Conservation (phyloP, 371 early-diverging fungal species). For the Capillidium heterosporum region DNA sequence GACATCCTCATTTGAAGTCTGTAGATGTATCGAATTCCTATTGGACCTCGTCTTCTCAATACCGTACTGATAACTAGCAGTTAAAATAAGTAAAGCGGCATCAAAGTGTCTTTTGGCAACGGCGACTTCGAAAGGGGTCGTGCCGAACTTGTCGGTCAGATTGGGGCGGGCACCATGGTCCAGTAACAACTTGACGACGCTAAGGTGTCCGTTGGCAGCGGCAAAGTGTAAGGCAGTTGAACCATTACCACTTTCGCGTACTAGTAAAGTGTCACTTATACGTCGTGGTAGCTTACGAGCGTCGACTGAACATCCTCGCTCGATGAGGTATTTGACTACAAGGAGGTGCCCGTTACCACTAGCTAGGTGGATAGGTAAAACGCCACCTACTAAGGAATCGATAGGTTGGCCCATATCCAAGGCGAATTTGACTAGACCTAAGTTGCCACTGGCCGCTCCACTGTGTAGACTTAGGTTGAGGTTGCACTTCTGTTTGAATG, state of each 20-base stretch:
- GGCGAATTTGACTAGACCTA: constrained; percentile 49
- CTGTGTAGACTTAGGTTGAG: constrained; percentile 35
- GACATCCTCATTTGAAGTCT: no score
- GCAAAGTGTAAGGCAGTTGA: constrained; percentile 60
- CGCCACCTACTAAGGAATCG: constrained; percentile 43
- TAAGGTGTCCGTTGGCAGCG: constrained; percentile 41
- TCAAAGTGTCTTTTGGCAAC: constrained; percentile 31
- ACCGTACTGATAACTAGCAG: no score
- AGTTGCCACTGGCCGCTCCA: constrained; percentile 37
- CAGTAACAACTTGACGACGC: constrained; percentile 35
- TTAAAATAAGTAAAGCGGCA: constrained; percentile 23
- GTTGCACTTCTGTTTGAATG: neutral
- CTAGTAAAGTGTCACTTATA: constrained; percentile 12
- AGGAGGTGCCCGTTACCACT: constrained; percentile 40
- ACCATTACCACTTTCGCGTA: constrained; percentile 15
- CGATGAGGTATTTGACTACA: constrained; percentile 46
- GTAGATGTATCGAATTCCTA: no score
- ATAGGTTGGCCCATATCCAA: constrained; percentile 46
- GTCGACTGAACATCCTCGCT: constrained; percentile 51
- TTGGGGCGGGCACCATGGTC: constrained; percentile 34
- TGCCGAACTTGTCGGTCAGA: constrained; percentile 40
- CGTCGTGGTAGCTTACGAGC: constrained; percentile 28
- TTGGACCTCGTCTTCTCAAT: no score
- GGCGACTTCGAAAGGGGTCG: constrained; percentile 35
- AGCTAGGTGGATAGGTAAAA: constrained; percentile 48